Percentiles rank a stretch among this genome's conserved stretches.
Evolutionary conservation across 2,329 filamentous ascomycete species (phyloP).

Genomic region (Pseudogymnoascus sp.): DNA sequence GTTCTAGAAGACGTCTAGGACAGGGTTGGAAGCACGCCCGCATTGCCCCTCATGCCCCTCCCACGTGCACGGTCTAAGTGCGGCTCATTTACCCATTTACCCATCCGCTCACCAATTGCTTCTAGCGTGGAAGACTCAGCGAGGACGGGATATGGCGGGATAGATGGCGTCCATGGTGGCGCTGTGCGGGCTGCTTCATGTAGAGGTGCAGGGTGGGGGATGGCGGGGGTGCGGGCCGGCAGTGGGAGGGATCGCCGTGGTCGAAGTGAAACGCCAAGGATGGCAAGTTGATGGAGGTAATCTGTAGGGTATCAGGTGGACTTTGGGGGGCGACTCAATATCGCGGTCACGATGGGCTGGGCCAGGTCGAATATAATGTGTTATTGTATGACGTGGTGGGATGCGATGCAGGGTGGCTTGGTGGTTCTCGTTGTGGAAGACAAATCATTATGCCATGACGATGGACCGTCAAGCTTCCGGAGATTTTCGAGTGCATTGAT

Average conservation of each 20-base stretch:
- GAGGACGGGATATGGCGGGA: not conserved
- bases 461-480: not conserved
- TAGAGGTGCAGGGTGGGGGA: constrained; percentile 1
- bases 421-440: not conserved
- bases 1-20: not conserved
- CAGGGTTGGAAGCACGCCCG: not conserved
- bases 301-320: constrained; percentile 5
- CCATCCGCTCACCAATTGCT: not conserved
- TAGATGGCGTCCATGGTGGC: not conserved
- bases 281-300: not conserved
- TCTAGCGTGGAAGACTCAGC: not conserved
- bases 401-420: not conserved
- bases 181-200: not conserved
- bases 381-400: not conserved
- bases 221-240: not conserved
- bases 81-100: not conserved
- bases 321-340: constrained; percentile 1
- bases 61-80: constrained; percentile 1
- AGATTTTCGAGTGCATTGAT: not conserved
- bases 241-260: constrained; percentile 1
- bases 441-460: not conserved
- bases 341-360: not conserved
- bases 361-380: not conserved
- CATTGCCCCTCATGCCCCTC: constrained; percentile 2
- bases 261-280: constrained; percentile 2